These are phyloP conservation scores for Schizophyllum amplum DNA, from an alignment of 1,284 basidiomycete genomes.

Conservation along the genomic window DNA sequence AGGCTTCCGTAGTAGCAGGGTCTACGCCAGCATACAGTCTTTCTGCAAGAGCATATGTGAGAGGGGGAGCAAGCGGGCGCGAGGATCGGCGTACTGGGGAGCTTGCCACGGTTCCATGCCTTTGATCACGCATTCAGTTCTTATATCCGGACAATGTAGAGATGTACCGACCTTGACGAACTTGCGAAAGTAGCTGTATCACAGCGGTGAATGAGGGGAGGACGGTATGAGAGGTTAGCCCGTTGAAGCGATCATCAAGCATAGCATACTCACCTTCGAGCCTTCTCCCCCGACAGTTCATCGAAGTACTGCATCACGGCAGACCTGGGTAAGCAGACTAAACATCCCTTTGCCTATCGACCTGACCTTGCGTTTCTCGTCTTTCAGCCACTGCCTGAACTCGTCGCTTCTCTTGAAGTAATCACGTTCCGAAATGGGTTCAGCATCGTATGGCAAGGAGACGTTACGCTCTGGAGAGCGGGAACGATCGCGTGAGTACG, in stretches of 20 bases:
- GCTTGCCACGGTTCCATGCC: constrained; percentile 71
- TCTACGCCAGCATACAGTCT: constrained; percentile 54
- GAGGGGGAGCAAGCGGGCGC: constrained; percentile 1
- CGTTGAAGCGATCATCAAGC: too few species aligned
- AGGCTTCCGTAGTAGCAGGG: constrained; percentile 38
- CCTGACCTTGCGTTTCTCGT: constrained; percentile 67
- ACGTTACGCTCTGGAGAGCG: constrained; percentile 33
- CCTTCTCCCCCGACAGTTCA: constrained; percentile 64
- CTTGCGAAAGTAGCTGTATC: constrained; percentile 70
- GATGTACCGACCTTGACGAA: constrained; percentile 59
- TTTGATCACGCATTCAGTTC: constrained; percentile 17
- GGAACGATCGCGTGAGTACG: constrained; percentile 27
- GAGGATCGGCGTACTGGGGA: constrained; percentile 38
- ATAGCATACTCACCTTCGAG: constrained; percentile 49
- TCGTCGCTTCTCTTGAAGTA: constrained; percentile 75
- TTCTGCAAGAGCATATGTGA: constrained; percentile 26
- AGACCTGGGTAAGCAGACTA: not conserved
- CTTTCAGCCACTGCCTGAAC: constrained; percentile 70
- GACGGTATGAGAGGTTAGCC: too few species aligned
- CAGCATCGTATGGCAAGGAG: constrained; percentile 43
- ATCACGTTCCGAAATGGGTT: constrained; percentile 59
- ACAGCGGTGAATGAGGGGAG: constrained; percentile 15
- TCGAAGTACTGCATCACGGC: constrained; percentile 54
- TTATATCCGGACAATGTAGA: constrained; percentile 2
- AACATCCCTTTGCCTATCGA: constrained; percentile 2